phyloP scores from a whole-genome alignment of 2,329 filamentous ascomycete genomes.

The Chrysosporium queenslandicum region DNA sequence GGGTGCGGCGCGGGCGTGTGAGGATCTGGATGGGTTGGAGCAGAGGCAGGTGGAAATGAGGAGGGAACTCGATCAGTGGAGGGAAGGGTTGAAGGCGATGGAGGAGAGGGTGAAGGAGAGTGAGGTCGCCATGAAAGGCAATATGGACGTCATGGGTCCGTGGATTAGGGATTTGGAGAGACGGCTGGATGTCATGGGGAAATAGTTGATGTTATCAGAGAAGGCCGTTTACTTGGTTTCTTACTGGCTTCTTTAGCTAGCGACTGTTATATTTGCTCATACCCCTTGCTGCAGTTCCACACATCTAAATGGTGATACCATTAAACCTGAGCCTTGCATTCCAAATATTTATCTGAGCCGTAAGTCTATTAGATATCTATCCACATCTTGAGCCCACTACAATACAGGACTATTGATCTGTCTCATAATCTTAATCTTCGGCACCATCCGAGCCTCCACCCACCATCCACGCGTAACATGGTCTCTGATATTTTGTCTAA shows the following conservation, averaged over 20 bases:
- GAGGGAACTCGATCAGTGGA: constrained; percentile 76
- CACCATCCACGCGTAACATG: constrained; percentile 43
- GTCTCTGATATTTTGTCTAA: constrained; percentile 22
- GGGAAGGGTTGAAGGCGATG: constrained; percentile 65
- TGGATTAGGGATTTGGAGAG: constrained; percentile 84
- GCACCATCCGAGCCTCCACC: constrained; percentile 45
- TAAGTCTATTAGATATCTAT: too few species aligned
- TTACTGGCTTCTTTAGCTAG: neutral
- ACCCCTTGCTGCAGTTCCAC: constrained; percentile 1
- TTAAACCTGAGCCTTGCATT: neutral
- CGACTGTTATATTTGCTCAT: neutral
- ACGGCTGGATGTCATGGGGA: constrained; percentile 55
- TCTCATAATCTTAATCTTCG: constrained; percentile 44
- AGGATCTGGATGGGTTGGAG: constrained; percentile 68
- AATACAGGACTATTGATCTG: constrained; percentile 20
- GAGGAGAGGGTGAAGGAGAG: constrained; percentile 64
- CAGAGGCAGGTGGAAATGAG: constrained; percentile 71
- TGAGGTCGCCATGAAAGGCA: constrained; percentile 60
- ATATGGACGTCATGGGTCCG: constrained; percentile 72
- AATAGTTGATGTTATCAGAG: constrained; percentile 11
- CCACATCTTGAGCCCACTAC: neutral
- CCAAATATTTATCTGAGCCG: too few species aligned
- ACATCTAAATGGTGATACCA: too few species aligned
- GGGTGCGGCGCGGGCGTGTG: constrained; percentile 70
- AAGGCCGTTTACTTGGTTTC: neutral